Conservation (phyloP, 352 stramenopile species). For the Pythium rhizo-oryzae region DNA sequence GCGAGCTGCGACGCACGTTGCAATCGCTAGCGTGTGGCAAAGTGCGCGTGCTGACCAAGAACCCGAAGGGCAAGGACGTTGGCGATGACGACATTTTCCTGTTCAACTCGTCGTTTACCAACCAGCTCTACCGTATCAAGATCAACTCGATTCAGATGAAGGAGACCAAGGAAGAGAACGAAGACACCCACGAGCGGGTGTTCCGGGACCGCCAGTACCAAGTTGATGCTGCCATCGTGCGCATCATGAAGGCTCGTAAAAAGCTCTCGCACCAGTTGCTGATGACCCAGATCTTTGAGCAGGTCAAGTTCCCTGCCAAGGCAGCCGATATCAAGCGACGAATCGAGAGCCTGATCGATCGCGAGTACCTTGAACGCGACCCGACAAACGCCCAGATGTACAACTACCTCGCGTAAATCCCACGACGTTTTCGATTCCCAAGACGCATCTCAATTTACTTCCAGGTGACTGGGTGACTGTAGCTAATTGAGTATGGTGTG, state of each 20-base stretch:
- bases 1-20: constrained; percentile 88
- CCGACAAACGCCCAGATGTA: constrained; percentile 80
- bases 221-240: constrained; percentile 96
- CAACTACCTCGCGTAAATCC: constrained; percentile 81
- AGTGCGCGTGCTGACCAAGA: constrained; percentile 87
- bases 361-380: constrained; percentile 89
- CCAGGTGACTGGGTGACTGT: not conserved
- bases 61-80: constrained; percentile 87
- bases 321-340: constrained; percentile 86
- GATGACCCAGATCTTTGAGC: constrained; percentile 96
- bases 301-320: constrained; percentile 90
- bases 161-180: constrained; percentile 93
- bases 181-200: constrained; percentile 93
- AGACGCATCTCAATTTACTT: not conserved
- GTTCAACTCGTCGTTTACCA: constrained; percentile 87
- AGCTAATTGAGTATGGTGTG: not conserved
- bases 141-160: constrained; percentile 96
- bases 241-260: constrained; percentile 99
- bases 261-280: constrained; percentile 94
- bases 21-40: constrained; percentile 92
- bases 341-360: constrained; percentile 90
- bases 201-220: constrained; percentile 94
- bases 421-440: not conserved
- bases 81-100: constrained; percentile 83
- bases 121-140: constrained; percentile 92